Conservation (phyloP, 495 filamentous ascomycete species). For the Haplographium delicatum region DNA sequence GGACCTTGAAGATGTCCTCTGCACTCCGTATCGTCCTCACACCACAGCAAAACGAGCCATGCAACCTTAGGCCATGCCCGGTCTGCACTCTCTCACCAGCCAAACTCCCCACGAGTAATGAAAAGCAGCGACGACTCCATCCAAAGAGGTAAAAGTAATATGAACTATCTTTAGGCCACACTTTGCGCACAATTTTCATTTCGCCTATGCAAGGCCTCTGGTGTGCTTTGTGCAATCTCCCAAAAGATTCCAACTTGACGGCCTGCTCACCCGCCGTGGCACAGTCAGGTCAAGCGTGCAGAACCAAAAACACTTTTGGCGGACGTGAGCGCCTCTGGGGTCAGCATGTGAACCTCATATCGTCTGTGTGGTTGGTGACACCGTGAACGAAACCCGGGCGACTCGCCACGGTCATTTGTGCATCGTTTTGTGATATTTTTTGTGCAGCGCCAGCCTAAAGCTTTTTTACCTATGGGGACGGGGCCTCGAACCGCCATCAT, state of each 20-base stretch:
- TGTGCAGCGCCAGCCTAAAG: too few relatives aligned
- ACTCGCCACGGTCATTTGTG: too few relatives aligned
- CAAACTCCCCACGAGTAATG: not conserved
- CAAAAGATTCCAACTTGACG: too few relatives aligned
- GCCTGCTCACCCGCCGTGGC: constrained; percentile 2
- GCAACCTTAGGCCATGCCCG: not conserved
- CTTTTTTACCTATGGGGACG: too few relatives aligned
- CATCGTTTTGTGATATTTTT: too few relatives aligned
- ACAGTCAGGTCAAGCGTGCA: constrained; percentile 1
- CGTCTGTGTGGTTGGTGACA: too few relatives aligned
- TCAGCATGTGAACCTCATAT: constrained; percentile 8
- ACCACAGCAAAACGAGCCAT: not conserved
- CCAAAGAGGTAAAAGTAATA: constrained; percentile 7
- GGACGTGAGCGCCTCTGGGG: not conserved
- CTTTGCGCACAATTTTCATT: constrained; percentile 9
- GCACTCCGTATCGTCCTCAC: not conserved
- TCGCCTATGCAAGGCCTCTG: not conserved
- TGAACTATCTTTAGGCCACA: constrained; percentile 14
- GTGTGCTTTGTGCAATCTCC: constrained; percentile 4
- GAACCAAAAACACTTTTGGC: not conserved
- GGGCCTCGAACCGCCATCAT: too few relatives aligned
- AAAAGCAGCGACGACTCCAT: constrained; percentile 9
- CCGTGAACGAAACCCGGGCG: too few relatives aligned
- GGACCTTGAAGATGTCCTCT: not conserved
- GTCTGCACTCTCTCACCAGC: not conserved